phyloP scores from a whole-genome alignment of 371 early-diverging fungal species.

The Haplosporangium sp. region DNA sequence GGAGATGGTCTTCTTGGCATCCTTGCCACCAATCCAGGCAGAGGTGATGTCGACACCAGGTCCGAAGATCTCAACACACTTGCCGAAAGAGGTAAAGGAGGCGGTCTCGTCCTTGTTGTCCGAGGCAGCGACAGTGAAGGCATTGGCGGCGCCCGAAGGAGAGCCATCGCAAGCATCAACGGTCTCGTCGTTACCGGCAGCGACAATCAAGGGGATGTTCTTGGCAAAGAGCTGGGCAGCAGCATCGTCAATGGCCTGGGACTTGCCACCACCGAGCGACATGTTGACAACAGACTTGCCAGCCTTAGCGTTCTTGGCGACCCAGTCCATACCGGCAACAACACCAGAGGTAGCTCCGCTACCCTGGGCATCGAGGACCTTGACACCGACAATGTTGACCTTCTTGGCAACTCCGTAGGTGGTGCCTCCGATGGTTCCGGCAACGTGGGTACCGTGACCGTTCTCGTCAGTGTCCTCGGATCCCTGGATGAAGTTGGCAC shows the following conservation, averaged over 20 bases:
- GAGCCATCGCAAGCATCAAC: slow-evolving; percentile 85
- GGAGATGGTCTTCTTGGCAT: slow-evolving; percentile 49
- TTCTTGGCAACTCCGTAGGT: slow-evolving; percentile 91
- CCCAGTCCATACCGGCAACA: slow-evolving; percentile 81
- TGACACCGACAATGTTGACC: slow-evolving; percentile 82
- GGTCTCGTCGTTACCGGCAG: slow-evolving; percentile 90
- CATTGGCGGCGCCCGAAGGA: slow-evolving; percentile 82
- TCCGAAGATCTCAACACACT: slow-evolving; percentile 57
- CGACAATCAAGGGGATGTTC: slow-evolving; percentile 68
- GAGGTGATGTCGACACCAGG: slow-evolving; percentile 55
- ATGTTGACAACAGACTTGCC: slow-evolving; percentile 76
- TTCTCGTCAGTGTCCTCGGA: slow-evolving; percentile 64
- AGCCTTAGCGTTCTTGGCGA: slow-evolving; percentile 52
- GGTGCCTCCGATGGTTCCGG: slow-evolving; percentile 78
- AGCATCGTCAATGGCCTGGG: slow-evolving; percentile 78
- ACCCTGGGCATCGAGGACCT: slow-evolving; percentile 81
- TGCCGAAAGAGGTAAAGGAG: slow-evolving; percentile 70
- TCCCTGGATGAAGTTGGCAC: slow-evolving; percentile 59
- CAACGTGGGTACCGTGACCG: slow-evolving; percentile 81
- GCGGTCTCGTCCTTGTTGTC: slow-evolving; percentile 74
- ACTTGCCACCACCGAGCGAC: slow-evolving; percentile 81
- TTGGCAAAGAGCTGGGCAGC: slow-evolving; percentile 66
- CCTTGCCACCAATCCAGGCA: slow-evolving; percentile 38
- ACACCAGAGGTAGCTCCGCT: slow-evolving; percentile 74
- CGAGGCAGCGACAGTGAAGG: slow-evolving; percentile 91